These are phyloP conservation scores for Eimeria necatrix DNA, from an alignment of 169 alveolate genomes.

Conservation along the genomic window DNA sequence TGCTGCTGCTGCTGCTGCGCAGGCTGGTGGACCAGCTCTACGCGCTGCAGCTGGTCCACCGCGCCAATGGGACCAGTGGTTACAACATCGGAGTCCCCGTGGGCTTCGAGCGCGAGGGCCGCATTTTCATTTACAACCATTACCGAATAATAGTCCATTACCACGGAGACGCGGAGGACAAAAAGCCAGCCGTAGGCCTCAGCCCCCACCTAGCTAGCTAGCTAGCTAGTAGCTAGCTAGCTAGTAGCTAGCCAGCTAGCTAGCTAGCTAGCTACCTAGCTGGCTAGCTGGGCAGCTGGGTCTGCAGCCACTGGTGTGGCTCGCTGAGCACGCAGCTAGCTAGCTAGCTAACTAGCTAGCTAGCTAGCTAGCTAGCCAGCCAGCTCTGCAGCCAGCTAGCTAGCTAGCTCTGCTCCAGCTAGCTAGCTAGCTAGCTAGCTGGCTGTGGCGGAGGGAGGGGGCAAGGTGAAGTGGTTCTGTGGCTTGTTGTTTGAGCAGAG, in stretches of 20 bases:
- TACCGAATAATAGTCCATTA: slow-evolving; percentile 48
- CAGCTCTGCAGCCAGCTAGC: neutral
- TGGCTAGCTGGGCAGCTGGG: no score
- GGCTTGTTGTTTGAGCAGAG: neutral
- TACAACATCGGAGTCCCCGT: slow-evolving; percentile 64
- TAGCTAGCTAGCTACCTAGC: no score
- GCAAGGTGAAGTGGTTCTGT: neutral
- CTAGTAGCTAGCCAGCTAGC: neutral
- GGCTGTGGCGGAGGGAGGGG: neutral
- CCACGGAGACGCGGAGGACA: slow-evolving; percentile 45
- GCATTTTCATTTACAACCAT: slow-evolving; percentile 34
- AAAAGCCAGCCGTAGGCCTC: slow-evolving; percentile 3
- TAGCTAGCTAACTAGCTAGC: neutral
- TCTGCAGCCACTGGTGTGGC: no score
- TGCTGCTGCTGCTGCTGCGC: neutral
- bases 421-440: neutral
- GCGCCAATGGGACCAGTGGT: slow-evolving; percentile 58
- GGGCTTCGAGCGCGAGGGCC: slow-evolving; percentile 50
- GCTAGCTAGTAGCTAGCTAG: neutral
- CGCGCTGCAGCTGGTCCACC: slow-evolving; percentile 72
- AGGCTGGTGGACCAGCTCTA: slow-evolving; percentile 81
- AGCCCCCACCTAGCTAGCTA: neutral
- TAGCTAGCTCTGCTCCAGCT: neutral
- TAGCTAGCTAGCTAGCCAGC: neutral
- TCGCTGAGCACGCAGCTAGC: neutral